phyloP scores from a whole-genome alignment of 2,329 filamentous ascomycete species.

The Acephala macrosclerotiorum region DNA sequence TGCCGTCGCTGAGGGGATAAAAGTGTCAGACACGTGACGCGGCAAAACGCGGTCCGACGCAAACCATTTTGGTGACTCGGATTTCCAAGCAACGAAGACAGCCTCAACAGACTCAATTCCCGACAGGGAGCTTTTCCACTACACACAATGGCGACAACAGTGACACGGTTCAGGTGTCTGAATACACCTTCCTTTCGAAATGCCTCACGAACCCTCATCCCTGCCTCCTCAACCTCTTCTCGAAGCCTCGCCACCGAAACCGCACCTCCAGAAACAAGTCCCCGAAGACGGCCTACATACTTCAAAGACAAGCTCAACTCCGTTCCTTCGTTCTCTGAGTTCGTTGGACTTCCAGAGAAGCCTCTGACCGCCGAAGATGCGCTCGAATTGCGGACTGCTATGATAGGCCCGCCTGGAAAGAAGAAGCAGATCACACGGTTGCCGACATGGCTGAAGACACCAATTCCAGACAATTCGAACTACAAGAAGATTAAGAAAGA shows the following conservation, averaged over 20 bases:
- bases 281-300: slow-evolving; percentile 44
- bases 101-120: background rate
- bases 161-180: slow-evolving; percentile 39
- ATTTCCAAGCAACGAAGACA: slow-evolving; percentile 3
- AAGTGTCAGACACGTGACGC: background rate
- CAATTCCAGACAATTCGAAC: slow-evolving; percentile 83
- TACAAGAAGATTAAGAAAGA: slow-evolving; percentile 97
- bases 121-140: background rate
- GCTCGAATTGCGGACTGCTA: slow-evolving; percentile 65
- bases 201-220: slow-evolving; percentile 31
- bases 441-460: slow-evolving; percentile 95
- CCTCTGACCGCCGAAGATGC: slow-evolving; percentile 60
- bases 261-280: slow-evolving; percentile 30
- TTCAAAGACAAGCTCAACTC: slow-evolving; percentile 45
- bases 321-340: slow-evolving; percentile 66
- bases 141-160: slow-evolving; percentile 38
- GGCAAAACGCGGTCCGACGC: background rate
- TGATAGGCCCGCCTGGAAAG: slow-evolving; percentile 69
- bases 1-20: too few species aligned
- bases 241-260: slow-evolving; percentile 41
- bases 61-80: background rate
- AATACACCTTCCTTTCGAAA: slow-evolving; percentile 40
- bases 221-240: slow-evolving; percentile 31
- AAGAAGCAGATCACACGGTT: slow-evolving; percentile 75
- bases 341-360: slow-evolving; percentile 52